Evolutionary conservation across 352 stramenopile species (phyloP).

Genomic region (Paralagenidium karlingii): DNA sequence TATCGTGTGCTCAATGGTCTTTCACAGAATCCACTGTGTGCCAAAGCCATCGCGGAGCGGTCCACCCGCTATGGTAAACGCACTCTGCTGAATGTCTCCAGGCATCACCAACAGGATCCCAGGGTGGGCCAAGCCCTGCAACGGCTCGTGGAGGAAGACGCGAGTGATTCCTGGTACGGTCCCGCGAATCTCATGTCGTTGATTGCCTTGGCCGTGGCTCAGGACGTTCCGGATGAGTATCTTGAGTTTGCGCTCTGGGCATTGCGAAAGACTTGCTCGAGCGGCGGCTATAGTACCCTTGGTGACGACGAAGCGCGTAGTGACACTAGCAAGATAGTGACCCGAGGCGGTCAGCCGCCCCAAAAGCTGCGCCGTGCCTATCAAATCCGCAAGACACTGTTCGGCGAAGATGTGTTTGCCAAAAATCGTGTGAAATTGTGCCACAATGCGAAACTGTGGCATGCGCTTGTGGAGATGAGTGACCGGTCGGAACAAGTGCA

Average conservation of each 20-base stretch:
- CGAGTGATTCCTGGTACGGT: slow-evolving; percentile 26
- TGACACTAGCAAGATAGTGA: too few species aligned
- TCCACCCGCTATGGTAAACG: slow-evolving; percentile 58
- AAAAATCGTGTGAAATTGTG: slow-evolving; percentile 45
- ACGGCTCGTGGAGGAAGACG: slow-evolving; percentile 27
- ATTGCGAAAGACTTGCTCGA: slow-evolving; percentile 28
- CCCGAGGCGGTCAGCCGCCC: too few species aligned
- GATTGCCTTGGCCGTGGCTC: slow-evolving; percentile 35
- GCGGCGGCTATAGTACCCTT: too few species aligned
- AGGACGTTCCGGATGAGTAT: slow-evolving; percentile 44
- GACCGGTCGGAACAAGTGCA: slow-evolving; percentile 19
- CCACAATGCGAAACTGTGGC: slow-evolving; percentile 35
- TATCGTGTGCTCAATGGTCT: slow-evolving; percentile 32
- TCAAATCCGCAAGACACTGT: slow-evolving; percentile 41
- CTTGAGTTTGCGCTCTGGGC: slow-evolving; percentile 62
- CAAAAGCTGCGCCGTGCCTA: slow-evolving; percentile 18
- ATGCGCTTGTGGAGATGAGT: slow-evolving; percentile 12
- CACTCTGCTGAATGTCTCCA: slow-evolving; percentile 43
- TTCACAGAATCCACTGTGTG: slow-evolving; percentile 36
- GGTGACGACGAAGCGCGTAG: too few species aligned
- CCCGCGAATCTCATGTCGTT: slow-evolving; percentile 56
- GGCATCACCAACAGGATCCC: slow-evolving; percentile 34
- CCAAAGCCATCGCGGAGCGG: slow-evolving; percentile 33
- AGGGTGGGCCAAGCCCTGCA: slow-evolving; percentile 39
- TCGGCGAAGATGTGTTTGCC: slow-evolving; percentile 34